Conservation (phyloP, 2,329 filamentous ascomycete species). For the Cytospora leucostoma region DNA sequence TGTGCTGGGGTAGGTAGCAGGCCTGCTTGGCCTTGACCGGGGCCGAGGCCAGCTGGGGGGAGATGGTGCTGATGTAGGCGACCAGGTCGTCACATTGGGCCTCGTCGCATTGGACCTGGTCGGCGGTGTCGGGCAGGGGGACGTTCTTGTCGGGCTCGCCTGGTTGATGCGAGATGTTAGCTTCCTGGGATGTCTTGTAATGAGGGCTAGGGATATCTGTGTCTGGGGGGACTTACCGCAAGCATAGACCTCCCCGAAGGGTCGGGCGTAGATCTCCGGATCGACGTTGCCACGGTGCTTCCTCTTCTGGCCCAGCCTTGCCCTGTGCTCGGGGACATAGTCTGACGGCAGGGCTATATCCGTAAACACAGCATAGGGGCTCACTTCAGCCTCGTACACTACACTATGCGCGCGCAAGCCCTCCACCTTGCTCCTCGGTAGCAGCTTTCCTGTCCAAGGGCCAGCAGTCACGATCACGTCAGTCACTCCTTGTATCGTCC, state of each 20-base stretch:
- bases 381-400: conserved; percentile 65
- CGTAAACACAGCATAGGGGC: conserved; percentile 81
- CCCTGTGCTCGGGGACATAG: conserved; percentile 57
- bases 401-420: conserved; percentile 66
- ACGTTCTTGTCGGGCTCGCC: conserved; percentile 76
- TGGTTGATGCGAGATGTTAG: conserved; percentile 30
- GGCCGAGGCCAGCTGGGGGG: conserved; percentile 66
- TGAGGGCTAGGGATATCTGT: not conserved
- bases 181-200: conserved; percentile 1
- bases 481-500: conserved; percentile 48
- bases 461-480: conserved; percentile 49
- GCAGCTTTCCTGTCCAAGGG: conserved; percentile 59
- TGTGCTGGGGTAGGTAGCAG: conserved; percentile 86
- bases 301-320: conserved; percentile 50
- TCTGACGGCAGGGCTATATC: conserved; percentile 72
- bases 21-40: conserved; percentile 77
- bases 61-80: conserved; percentile 71
- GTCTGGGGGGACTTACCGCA: conserved; percentile 60
- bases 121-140: conserved; percentile 74
- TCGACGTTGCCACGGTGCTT: conserved; percentile 66
- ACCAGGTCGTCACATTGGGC: conserved; percentile 81
- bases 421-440: conserved; percentile 59
- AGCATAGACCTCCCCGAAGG: conserved; percentile 86
- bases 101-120: conserved; percentile 74
- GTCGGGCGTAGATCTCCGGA: conserved; percentile 92